A percentile compares a stretch with the other conserved stretches of the same genome.
phyloP scores from a whole-genome alignment of 139 green algal species.

The Ettlia oleoabundans region DNA sequence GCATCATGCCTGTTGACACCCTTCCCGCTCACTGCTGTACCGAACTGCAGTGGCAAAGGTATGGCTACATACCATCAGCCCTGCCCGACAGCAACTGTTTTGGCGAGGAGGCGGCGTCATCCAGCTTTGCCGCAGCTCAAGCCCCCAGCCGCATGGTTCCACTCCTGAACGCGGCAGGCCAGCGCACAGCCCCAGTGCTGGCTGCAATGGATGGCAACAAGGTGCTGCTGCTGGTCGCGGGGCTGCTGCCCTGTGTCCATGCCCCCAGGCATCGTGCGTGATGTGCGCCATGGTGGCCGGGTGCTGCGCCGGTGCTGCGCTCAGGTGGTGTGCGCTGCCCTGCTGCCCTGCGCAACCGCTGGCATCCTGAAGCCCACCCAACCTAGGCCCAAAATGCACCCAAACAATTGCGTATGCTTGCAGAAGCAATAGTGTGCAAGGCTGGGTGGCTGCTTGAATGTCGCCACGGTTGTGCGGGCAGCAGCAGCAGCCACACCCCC shows the following conservation, averaged over 20 bases:
- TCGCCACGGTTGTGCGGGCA: no score
- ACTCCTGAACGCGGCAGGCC: no score
- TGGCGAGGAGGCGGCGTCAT: slow-evolving; percentile 16
- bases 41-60: slow-evolving; percentile 21
- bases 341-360: neutral
- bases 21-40: neutral
- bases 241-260: neutral
- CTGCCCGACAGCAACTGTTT: slow-evolving; percentile 57
- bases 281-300: no score
- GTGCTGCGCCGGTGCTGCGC: neutral
- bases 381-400: no score
- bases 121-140: neutral
- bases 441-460: no score
- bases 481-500: no score
- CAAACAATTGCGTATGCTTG: no score
- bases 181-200: neutral
- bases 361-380: no score
- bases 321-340: neutral
- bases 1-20: no score
- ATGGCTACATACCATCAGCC: slow-evolving; percentile 54
- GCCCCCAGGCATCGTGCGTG: no score
- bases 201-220: neutral
- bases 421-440: no score
- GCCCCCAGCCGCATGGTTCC: no score
- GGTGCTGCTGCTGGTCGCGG: neutral